Percentiles rank a stretch among this genome's conserved stretches.
These are phyloP conservation scores for Microbotryum violaceum DNA, from an alignment of 1,284 basidiomycete genomes.

Conservation along the genomic window DNA sequence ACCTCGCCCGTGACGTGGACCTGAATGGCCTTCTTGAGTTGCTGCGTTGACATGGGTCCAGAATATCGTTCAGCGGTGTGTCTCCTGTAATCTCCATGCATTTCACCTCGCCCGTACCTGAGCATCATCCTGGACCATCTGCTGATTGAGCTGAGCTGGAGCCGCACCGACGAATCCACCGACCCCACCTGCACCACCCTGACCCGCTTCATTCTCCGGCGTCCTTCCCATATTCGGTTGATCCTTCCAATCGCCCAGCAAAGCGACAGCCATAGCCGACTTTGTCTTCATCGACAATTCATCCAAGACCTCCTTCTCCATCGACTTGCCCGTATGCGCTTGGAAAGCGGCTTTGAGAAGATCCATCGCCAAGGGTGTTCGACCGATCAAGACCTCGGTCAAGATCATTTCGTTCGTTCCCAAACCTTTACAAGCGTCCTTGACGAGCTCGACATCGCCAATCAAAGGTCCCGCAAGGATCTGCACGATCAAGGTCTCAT, in stretches of 20 bases:
- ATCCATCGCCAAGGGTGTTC: conserved; percentile 37
- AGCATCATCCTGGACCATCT: conserved; percentile 8
- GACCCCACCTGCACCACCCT: conserved; percentile 32
- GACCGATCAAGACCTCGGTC: conserved; percentile 37
- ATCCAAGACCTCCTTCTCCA: conserved; percentile 38
- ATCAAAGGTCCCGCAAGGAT: conserved; percentile 34
- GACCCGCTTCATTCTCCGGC: conserved; percentile 28
- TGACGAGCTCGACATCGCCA: conserved; percentile 37
- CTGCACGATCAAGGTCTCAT: conserved; percentile 34
- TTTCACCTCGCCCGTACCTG: neutral
- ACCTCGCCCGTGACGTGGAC: neutral
- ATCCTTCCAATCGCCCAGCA: conserved; percentile 35
- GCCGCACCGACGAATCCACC: conserved; percentile 28
- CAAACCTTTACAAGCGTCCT: conserved; percentile 36
- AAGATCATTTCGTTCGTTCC: conserved; percentile 39
- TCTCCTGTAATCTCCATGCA: too few relatives aligned
- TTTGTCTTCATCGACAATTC: conserved; percentile 40
- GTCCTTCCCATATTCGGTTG: conserved; percentile 22
- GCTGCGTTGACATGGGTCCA: neutral
- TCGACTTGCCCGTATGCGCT: conserved; percentile 32
- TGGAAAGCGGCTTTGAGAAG: conserved; percentile 38
- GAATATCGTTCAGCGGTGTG: neutral
- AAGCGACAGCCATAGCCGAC: conserved; percentile 36
- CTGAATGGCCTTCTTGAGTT: conserved; percentile 13
- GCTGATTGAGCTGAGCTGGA: conserved; percentile 4